phyloP scores from a whole-genome alignment of 1,284 basidiomycete species.

The Trametes sp. region DNA sequence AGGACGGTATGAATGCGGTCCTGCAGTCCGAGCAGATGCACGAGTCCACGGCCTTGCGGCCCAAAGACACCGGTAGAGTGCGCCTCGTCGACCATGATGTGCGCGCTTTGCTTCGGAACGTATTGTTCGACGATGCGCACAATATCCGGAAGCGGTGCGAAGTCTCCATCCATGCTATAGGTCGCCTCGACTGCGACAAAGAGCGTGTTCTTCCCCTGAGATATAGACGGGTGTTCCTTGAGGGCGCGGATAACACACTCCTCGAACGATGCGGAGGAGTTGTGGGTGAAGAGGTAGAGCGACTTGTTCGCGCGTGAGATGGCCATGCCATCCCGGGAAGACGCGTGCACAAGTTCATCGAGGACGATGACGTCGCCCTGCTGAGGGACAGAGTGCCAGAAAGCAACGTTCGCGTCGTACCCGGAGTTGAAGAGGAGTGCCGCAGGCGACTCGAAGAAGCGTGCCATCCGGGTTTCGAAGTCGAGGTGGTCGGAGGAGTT shows the following conservation, averaged over 20 bases:
- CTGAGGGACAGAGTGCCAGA: slow-evolving; percentile 85
- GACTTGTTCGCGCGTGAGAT: slow-evolving; percentile 55
- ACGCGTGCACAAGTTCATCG: slow-evolving; percentile 91
- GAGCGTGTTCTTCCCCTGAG: slow-evolving; percentile 50
- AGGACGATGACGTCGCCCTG: slow-evolving; percentile 79
- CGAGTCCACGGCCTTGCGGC: slow-evolving; percentile 75
- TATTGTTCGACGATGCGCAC: slow-evolving; percentile 36
- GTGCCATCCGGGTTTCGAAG: slow-evolving; percentile 52
- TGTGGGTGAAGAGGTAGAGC: slow-evolving; percentile 70
- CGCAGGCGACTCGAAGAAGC: slow-evolving; percentile 66
- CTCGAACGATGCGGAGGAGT: slow-evolving; percentile 59
- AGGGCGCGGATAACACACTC: slow-evolving; percentile 49
- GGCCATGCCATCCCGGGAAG: slow-evolving; percentile 87
- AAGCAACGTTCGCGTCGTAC: slow-evolving; percentile 62
- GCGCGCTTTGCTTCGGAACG: slow-evolving; percentile 63
- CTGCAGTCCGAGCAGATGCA: slow-evolving; percentile 60
- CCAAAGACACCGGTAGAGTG: slow-evolving; percentile 85
- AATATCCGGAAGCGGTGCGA: slow-evolving; percentile 72
- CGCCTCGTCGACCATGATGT: slow-evolving; percentile 85
- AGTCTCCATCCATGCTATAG: slow-evolving; percentile 95
- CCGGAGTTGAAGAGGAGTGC: slow-evolving; percentile 92
- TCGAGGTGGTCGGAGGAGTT: slow-evolving; percentile 68
- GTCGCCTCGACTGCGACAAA: slow-evolving; percentile 62
- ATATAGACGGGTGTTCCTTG: slow-evolving; percentile 37
- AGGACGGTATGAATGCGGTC: slow-evolving; percentile 59